phyloP scores from a whole-genome alignment of 1,284 basidiomycete genomes.

The Inonotus obliquus region DNA sequence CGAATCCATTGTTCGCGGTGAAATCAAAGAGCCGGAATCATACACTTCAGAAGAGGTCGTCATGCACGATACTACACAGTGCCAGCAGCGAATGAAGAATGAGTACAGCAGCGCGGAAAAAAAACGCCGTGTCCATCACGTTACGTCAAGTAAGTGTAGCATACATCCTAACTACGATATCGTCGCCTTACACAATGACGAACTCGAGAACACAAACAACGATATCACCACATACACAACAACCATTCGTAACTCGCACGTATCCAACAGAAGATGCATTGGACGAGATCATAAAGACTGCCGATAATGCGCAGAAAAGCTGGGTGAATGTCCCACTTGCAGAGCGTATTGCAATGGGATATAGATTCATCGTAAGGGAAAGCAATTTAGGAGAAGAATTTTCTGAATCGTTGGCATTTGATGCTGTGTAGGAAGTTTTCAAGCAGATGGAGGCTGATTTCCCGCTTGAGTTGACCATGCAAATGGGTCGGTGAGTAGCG shows the following conservation, averaged over 20 bases:
- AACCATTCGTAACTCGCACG: slow-evolving; percentile 49
- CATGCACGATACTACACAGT: too few species aligned
- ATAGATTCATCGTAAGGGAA: slow-evolving; percentile 65
- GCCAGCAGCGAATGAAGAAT: too few species aligned
- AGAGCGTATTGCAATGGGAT: slow-evolving; percentile 69
- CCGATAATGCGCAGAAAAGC: slow-evolving; percentile 62
- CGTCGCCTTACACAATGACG: slow-evolving; percentile 3
- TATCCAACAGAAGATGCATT: slow-evolving; percentile 59
- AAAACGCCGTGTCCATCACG: too few species aligned
- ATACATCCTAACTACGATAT: too few species aligned
- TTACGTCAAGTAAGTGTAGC: too few species aligned
- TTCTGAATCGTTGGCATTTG: background rate
- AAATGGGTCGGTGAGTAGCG: slow-evolving; percentile 69
- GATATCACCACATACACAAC: slow-evolving; percentile 62
- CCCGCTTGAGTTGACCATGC: slow-evolving; percentile 68
- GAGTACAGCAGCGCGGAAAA: too few species aligned
- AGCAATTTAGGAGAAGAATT: background rate
- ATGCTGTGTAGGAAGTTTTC: slow-evolving; percentile 62
- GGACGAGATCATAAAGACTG: slow-evolving; percentile 50
- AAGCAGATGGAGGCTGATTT: slow-evolving; percentile 65
- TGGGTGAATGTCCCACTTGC: slow-evolving; percentile 70
- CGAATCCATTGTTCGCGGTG: too few species aligned
- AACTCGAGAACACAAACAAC: slow-evolving; percentile 48
- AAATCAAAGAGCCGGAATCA: too few species aligned
- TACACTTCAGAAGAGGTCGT: too few species aligned